A percentile compares a stretch with the other conserved stretches of the same genome.
Evolutionary conservation across 2,329 filamentous ascomycete species (phyloP).

Genomic region (Calonectria henricotiae): DNA sequence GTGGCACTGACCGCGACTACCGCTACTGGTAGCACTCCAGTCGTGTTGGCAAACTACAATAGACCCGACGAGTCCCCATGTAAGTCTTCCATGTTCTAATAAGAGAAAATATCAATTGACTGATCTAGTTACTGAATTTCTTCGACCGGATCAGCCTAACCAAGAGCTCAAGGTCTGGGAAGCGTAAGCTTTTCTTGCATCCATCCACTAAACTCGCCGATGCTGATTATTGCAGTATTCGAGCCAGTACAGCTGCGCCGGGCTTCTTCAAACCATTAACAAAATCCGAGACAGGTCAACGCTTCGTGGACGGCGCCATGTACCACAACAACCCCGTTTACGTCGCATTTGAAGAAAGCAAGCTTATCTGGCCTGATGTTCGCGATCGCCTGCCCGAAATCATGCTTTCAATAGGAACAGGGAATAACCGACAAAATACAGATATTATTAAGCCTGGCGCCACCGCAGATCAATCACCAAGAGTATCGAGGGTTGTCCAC

Average conservation of each 20-base stretch:
- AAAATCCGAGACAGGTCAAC: not conserved
- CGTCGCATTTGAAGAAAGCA: not conserved
- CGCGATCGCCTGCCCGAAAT: not conserved
- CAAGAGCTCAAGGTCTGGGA: slow-evolving; percentile 6
- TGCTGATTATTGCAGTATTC: not conserved
- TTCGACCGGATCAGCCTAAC: slow-evolving; percentile 1
- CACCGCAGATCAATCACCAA: not conserved
- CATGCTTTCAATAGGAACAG: not conserved
- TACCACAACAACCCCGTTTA: not conserved
- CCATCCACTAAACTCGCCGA: not conserved
- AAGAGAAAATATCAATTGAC: not conserved
- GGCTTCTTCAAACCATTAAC: not conserved
- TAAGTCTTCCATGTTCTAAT: not conserved
- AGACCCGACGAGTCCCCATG: not conserved
- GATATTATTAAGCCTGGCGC: not conserved
- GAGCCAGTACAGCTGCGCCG: not conserved
- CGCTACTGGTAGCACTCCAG: not conserved
- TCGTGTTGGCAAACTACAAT: not conserved
- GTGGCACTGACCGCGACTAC: not conserved
- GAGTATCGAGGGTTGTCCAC: not conserved
- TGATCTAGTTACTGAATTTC: not conserved
- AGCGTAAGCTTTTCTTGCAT: not conserved
- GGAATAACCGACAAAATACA: not conserved
- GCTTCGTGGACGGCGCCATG: not conserved
- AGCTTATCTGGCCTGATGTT: slow-evolving; percentile 4